Conservation (phyloP, 768 basidiomycete genomes). For the Leucocoprinus leucothites region DNA sequence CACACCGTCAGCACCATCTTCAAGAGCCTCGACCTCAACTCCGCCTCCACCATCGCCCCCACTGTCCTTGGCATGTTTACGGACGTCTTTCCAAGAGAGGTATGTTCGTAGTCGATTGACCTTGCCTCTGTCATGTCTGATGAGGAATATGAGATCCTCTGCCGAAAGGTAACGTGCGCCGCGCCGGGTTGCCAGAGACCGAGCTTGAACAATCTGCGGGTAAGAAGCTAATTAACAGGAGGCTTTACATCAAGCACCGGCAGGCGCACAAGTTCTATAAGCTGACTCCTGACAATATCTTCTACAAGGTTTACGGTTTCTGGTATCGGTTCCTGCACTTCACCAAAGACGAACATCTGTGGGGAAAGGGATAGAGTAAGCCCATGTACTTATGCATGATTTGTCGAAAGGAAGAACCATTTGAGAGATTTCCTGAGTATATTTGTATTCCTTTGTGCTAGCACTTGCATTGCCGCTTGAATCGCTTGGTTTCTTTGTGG, state of each 20-base stretch:
- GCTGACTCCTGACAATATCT: slow-evolving; percentile 86
- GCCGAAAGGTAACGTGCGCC: slow-evolving; percentile 84
- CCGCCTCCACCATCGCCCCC: slow-evolving; percentile 78
- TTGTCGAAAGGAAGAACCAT: slow-evolving; percentile 52
- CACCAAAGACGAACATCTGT: slow-evolving; percentile 97
- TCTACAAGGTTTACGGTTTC: slow-evolving; percentile 94
- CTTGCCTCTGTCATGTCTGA: slow-evolving; percentile 90
- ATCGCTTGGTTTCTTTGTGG: slow-evolving; percentile 16
- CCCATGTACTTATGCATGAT: background rate
- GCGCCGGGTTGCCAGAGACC: slow-evolving; percentile 76
- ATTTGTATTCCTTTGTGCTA: slow-evolving; percentile 65
- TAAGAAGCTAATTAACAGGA: background rate
- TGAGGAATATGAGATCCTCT: slow-evolving; percentile 95
- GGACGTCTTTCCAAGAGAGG: slow-evolving; percentile 95
- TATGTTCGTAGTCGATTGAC: slow-evolving; percentile 92
- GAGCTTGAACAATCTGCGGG: slow-evolving; percentile 86
- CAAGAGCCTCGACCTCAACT: slow-evolving; percentile 79
- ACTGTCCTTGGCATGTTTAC: slow-evolving; percentile 91
- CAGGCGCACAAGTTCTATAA: slow-evolving; percentile 77
- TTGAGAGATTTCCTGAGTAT: slow-evolving; percentile 88
- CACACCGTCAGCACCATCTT: slow-evolving; percentile 80
- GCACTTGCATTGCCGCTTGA: slow-evolving; percentile 8
- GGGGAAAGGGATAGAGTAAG: background rate
- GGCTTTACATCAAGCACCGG: background rate
- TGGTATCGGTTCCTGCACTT: slow-evolving; percentile 84